Evolutionary conservation across 768 basidiomycete genomes (phyloP).

Genomic region (Pleurotus tuoliensis): DNA sequence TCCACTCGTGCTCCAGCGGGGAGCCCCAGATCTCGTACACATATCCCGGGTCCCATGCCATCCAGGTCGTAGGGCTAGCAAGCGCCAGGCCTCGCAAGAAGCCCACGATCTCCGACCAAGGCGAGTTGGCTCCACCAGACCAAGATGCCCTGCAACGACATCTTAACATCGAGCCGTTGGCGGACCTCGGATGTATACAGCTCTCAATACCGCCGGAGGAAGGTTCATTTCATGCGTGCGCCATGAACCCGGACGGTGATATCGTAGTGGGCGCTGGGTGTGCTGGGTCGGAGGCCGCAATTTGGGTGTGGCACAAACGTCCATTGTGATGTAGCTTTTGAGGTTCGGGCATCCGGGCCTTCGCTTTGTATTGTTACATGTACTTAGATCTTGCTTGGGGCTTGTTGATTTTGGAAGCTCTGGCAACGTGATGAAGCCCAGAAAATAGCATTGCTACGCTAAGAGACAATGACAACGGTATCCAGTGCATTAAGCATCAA

Average conservation of each 20-base stretch:
- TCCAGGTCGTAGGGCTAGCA: constrained; percentile 44
- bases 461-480: not conserved
- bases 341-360: too few relatives aligned
- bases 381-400: not conserved
- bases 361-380: too few relatives aligned
- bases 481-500: constrained; percentile 10
- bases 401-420: not conserved
- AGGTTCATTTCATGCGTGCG: constrained; percentile 33
- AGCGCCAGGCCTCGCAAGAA: constrained; percentile 40
- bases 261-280: constrained; percentile 31
- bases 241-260: constrained; percentile 39
- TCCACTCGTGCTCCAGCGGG: constrained; percentile 39
- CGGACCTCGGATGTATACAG: not conserved
- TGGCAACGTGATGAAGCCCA: not conserved
- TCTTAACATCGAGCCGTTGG: not conserved
- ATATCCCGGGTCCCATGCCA: constrained; percentile 31
- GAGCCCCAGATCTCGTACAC: constrained; percentile 51
- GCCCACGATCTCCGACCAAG: constrained; percentile 38
- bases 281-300: constrained; percentile 25
- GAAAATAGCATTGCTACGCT: not conserved
- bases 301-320: constrained; percentile 37
- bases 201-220: constrained; percentile 14
- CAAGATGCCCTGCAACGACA: not conserved
- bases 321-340: not conserved
- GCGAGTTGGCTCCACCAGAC: constrained; percentile 4